phyloP scores from a whole-genome alignment of 2,329 filamentous ascomycete genomes.

The Harringtonia aguacate region DNA sequence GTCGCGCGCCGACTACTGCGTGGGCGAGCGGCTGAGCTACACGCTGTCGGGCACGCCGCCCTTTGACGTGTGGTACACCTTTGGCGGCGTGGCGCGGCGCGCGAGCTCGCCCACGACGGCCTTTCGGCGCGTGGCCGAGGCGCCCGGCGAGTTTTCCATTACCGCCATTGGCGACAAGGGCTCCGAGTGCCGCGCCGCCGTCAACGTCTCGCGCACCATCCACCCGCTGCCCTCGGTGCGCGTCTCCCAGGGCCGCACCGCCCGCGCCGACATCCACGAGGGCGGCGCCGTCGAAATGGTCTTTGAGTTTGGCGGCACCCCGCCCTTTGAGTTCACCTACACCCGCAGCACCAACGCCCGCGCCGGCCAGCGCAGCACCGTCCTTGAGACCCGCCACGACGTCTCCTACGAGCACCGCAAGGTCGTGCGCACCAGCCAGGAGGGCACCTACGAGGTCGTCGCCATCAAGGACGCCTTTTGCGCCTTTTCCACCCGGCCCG shows the following conservation, averaged over 20 bases:
- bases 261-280: slow-evolving; percentile 89
- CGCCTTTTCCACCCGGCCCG: slow-evolving; percentile 66
- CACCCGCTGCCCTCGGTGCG: slow-evolving; percentile 87
- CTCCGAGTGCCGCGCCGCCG: slow-evolving; percentile 73
- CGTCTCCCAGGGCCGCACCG: slow-evolving; percentile 73
- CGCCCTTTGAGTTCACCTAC: slow-evolving; percentile 96
- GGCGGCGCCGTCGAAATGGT: slow-evolving; percentile 87
- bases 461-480: slow-evolving; percentile 92
- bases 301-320: slow-evolving; percentile 91
- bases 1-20: slow-evolving; percentile 78
- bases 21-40: slow-evolving; percentile 89
- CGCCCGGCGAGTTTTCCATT: slow-evolving; percentile 79
- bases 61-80: slow-evolving; percentile 87
- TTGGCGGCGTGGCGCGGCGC: slow-evolving; percentile 67
- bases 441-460: slow-evolving; percentile 96
- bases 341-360: slow-evolving; percentile 77
- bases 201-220: slow-evolving; percentile 71
- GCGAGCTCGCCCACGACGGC: slow-evolving; percentile 69
- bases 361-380: slow-evolving; percentile 64
- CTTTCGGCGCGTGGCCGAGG: slow-evolving; percentile 89
- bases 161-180: slow-evolving; percentile 80
- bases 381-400: slow-evolving; percentile 88
- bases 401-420: slow-evolving; percentile 72
- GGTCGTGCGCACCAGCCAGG: slow-evolving; percentile 74
- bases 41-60: slow-evolving; percentile 83